Evolutionary conservation across 805 yeast genomes (phyloP).

Genomic region (Jamesozyma spencerorum): DNA sequence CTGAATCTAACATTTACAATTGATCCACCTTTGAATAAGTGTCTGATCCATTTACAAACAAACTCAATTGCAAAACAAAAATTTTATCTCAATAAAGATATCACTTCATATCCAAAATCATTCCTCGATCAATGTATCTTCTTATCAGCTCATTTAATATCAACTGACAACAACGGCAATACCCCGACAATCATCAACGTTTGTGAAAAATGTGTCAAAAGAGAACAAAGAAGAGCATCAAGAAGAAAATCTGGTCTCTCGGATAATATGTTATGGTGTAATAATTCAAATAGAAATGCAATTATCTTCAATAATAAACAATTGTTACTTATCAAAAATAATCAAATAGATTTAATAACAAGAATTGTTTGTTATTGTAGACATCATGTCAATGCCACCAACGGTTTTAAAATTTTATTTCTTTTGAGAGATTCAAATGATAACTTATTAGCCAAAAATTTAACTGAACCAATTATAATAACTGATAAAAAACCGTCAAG

Average conservation of each 20-base stretch:
- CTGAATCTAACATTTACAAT: constrained; percentile 64
- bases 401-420: constrained; percentile 70
- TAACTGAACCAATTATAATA: constrained; percentile 72
- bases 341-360: constrained; percentile 43
- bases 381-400: constrained; percentile 83
- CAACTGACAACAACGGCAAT: constrained; percentile 14
- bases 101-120: constrained; percentile 34
- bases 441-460: constrained; percentile 58
- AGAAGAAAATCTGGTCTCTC: constrained; percentile 77
- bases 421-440: constrained; percentile 55
- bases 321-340: constrained; percentile 42
- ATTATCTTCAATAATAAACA: constrained; percentile 88
- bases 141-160: constrained; percentile 72
- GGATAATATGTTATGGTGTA: constrained; percentile 71
- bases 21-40: constrained; percentile 57
- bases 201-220: constrained; percentile 79
- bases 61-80: constrained; percentile 85
- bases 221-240: constrained; percentile 90
- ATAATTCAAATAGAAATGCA: constrained; percentile 66
- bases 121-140: constrained; percentile 47
- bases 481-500: constrained; percentile 86
- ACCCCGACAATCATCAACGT: constrained; percentile 49
- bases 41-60: constrained; percentile 69
- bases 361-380: constrained; percentile 93
- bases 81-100: constrained; percentile 49